phyloP scores from a whole-genome alignment of 441 rosid genomes.

The Geranium incanum region DNA sequence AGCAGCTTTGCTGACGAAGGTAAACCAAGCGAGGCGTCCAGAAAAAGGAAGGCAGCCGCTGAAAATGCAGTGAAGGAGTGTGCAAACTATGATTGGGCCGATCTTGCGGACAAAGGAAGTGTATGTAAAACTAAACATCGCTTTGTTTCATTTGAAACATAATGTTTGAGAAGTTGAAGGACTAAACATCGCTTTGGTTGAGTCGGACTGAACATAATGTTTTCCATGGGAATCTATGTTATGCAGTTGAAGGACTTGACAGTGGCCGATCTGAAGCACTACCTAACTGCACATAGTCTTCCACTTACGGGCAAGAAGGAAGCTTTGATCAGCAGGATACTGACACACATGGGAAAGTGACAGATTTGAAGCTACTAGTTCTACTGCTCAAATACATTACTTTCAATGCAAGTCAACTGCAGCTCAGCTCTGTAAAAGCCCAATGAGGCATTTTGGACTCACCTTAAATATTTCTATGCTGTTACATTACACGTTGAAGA shows the following conservation, averaged over 20 bases:
- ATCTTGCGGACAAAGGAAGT: constrained; percentile 73
- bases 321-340: constrained; percentile 53
- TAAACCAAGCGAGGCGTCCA: constrained; percentile 43
- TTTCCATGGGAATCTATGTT: not conserved
- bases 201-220: too few relatives aligned
- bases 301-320: constrained; percentile 69
- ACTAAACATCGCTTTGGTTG: constrained; percentile 7
- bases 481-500: too few relatives aligned
- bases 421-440: not conserved
- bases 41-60: constrained; percentile 54
- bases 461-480: not conserved
- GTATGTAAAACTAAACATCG: constrained; percentile 45
- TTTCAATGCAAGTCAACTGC: not conserved
- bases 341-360: constrained; percentile 61
- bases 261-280: constrained; percentile 53
- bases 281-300: constrained; percentile 58
- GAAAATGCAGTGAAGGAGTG: constrained; percentile 41
- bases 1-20: constrained; percentile 30
- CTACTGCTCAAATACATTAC: not conserved
- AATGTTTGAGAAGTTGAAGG: not conserved
- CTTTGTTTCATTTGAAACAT: constrained; percentile 6
- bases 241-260: constrained; percentile 77
- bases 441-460: not conserved
- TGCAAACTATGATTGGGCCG: constrained; percentile 55
- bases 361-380: not conserved